These are phyloP conservation scores for Inosperma sp. DNA, from an alignment of 768 basidiomycete genomes.

Conservation along the genomic window DNA sequence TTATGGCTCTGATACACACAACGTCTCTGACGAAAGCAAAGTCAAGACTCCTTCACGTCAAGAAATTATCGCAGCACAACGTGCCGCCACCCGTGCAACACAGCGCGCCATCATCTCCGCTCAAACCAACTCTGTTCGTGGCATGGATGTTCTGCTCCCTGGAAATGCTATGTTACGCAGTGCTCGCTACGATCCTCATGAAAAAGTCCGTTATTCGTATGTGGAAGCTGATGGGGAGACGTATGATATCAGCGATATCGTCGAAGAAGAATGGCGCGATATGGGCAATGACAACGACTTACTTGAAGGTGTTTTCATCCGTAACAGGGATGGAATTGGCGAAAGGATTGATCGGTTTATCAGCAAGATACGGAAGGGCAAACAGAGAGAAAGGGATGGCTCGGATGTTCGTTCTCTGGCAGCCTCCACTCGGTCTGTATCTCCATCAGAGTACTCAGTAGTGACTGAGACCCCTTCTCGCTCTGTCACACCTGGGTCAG, in stretches of 20 bases:
- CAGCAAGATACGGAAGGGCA: slow-evolving; percentile 67
- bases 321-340: slow-evolving; percentile 54
- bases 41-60: slow-evolving; percentile 55
- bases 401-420: slow-evolving; percentile 26
- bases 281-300: slow-evolving; percentile 51
- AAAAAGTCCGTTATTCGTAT: slow-evolving; percentile 88
- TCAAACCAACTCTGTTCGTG: slow-evolving; percentile 78
- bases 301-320: slow-evolving; percentile 58
- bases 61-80: slow-evolving; percentile 91
- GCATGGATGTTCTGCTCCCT: slow-evolving; percentile 83
- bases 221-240: slow-evolving; percentile 87
- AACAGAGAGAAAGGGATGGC: slow-evolving; percentile 38
- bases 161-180: slow-evolving; percentile 85
- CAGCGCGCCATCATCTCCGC: slow-evolving; percentile 80
- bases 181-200: slow-evolving; percentile 63
- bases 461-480: slow-evolving; percentile 42
- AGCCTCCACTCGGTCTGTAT: slow-evolving; percentile 31
- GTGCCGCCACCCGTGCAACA: slow-evolving; percentile 79
- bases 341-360: slow-evolving; percentile 73
- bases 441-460: slow-evolving; percentile 57
- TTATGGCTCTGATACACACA: slow-evolving; percentile 44
- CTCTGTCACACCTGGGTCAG: slow-evolving; percentile 40
- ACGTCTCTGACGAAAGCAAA: slow-evolving; percentile 25
- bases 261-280: slow-evolving; percentile 84
- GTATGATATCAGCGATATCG: slow-evolving; percentile 88